These are phyloP conservation scores for Endoconidiophora laricicola DNA, from an alignment of 2,329 filamentous ascomycete species.

Conservation along the genomic window DNA sequence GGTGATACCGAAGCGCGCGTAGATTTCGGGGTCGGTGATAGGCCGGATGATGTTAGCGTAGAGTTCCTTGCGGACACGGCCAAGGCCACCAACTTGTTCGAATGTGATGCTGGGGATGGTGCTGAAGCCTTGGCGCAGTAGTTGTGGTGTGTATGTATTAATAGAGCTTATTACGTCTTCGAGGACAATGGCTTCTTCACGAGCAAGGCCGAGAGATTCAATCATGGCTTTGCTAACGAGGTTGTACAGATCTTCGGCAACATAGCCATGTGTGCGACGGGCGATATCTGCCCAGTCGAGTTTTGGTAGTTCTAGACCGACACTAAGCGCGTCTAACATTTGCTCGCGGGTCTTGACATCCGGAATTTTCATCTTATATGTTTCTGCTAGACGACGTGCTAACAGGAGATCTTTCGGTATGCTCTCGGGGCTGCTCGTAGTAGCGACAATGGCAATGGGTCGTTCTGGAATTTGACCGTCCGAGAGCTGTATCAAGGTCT, in stretches of 20 bases:
- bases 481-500: slow-evolving; percentile 7
- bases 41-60: slow-evolving; percentile 76
- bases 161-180: slow-evolving; percentile 58
- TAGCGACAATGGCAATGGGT: slow-evolving; percentile 76
- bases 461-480: slow-evolving; percentile 6
- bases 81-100: slow-evolving; percentile 76
- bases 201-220: not conserved
- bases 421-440: slow-evolving; percentile 76
- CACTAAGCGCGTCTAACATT: slow-evolving; percentile 60
- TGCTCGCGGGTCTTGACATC: slow-evolving; percentile 60
- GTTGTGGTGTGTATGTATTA: slow-evolving; percentile 45
- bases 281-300: slow-evolving; percentile 62
- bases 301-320: slow-evolving; percentile 43
- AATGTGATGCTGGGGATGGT: slow-evolving; percentile 89
- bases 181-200: slow-evolving; percentile 14
- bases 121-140: slow-evolving; percentile 77
- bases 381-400: slow-evolving; percentile 63
- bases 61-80: slow-evolving; percentile 64
- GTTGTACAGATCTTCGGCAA: slow-evolving; percentile 71
- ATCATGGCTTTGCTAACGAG: slow-evolving; percentile 30
- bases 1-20: slow-evolving; percentile 59
- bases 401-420: slow-evolving; percentile 63
- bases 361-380: slow-evolving; percentile 77
- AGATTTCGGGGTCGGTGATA: slow-evolving; percentile 67
- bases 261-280: slow-evolving; percentile 77